phyloP scores from a whole-genome alignment of 202 grass and related monocot species.

The Thinopyrum obtusiflorum region DNA sequence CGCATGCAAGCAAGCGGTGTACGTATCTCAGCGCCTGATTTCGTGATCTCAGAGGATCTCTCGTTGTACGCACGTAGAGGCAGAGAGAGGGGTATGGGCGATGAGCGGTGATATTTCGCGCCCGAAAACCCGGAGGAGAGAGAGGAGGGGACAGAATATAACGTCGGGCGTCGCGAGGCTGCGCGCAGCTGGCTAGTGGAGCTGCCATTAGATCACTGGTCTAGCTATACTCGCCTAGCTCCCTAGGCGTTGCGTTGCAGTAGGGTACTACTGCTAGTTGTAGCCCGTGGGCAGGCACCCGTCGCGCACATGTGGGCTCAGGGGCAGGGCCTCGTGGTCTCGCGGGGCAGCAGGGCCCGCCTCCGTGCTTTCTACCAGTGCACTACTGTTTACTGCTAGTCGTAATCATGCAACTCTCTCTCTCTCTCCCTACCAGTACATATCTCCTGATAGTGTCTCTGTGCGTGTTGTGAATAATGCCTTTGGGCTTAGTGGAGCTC shows the following conservation, averaged over 20 bases:
- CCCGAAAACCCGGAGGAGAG: conserved; percentile 37
- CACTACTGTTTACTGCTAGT: conserved; percentile 30
- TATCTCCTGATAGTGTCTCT: not conserved
- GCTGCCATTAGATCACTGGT: conserved; percentile 23
- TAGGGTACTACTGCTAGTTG: not conserved
- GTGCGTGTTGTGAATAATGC: conserved; percentile 3
- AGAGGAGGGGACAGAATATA: conserved; percentile 32
- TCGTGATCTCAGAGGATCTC: not conserved
- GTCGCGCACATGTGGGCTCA: conserved; percentile 22
- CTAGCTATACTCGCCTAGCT: not conserved
- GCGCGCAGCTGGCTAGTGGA: not conserved
- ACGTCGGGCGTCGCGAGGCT: not conserved
- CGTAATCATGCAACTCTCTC: not conserved
- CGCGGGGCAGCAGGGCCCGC: not conserved
- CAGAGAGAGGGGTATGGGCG: not conserved
- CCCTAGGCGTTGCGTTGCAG: not conserved
- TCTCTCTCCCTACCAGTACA: not conserved
- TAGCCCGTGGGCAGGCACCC: conserved; percentile 22
- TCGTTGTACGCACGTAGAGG: not conserved
- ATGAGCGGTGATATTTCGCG: conserved; percentile 29
- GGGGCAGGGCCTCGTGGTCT: conserved; percentile 20
- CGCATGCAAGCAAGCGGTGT: not conserved
- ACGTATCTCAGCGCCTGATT: not conserved
- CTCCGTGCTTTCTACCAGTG: conserved; percentile 29
- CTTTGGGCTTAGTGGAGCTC: conserved; percentile 8